These are phyloP conservation scores for Primulina huaijiensis DNA, from an alignment of 257 asterid species.

Conservation along the genomic window DNA sequence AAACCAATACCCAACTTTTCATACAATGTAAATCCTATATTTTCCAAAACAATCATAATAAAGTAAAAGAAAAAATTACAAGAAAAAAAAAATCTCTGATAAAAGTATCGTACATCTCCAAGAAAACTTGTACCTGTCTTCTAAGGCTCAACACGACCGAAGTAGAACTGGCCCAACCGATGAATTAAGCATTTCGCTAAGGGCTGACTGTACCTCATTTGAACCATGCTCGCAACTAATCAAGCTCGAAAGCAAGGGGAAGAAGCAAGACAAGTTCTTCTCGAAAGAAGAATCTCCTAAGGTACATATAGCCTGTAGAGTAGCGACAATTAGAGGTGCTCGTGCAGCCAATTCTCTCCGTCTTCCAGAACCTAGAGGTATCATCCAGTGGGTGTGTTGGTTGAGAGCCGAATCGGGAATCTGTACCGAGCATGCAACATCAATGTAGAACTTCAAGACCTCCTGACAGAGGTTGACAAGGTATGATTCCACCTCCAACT, in stretches of 20 bases:
- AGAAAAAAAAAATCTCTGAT: not conserved
- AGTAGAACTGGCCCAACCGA: slow-evolving; percentile 88
- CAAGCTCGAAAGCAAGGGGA: slow-evolving; percentile 77
- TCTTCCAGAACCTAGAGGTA: slow-evolving; percentile 90
- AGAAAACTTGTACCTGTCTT: slow-evolving; percentile 11
- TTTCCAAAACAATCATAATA: slow-evolving; percentile 35
- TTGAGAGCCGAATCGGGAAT: slow-evolving; percentile 38
- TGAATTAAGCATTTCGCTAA: slow-evolving; percentile 77
- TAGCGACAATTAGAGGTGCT: slow-evolving; percentile 78
- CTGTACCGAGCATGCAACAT: slow-evolving; percentile 48
- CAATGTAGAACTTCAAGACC: slow-evolving; percentile 74
- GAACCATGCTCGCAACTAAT: slow-evolving; percentile 97
- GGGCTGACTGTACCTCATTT: slow-evolving; percentile 79
- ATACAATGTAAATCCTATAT: slow-evolving; percentile 37
- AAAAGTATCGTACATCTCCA: slow-evolving; percentile 48
- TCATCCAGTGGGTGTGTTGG: slow-evolving; percentile 51
- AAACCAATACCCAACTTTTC: slow-evolving; percentile 33
- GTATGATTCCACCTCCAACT: slow-evolving; percentile 71
- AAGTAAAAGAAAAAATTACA: slow-evolving; percentile 17
- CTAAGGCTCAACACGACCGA: slow-evolving; percentile 58
- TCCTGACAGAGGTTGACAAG: slow-evolving; percentile 80
- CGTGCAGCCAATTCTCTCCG: slow-evolving; percentile 89
- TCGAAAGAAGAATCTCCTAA: slow-evolving; percentile 72
- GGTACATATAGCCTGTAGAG: slow-evolving; percentile 83
- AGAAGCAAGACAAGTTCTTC: slow-evolving; percentile 65